A percentile compares a stretch with the other conserved stretches of the same genome.
These are phyloP conservation scores for Coemansia sp. DNA, from an alignment of 192 early-diverging fungal species.

Conservation along the genomic window DNA sequence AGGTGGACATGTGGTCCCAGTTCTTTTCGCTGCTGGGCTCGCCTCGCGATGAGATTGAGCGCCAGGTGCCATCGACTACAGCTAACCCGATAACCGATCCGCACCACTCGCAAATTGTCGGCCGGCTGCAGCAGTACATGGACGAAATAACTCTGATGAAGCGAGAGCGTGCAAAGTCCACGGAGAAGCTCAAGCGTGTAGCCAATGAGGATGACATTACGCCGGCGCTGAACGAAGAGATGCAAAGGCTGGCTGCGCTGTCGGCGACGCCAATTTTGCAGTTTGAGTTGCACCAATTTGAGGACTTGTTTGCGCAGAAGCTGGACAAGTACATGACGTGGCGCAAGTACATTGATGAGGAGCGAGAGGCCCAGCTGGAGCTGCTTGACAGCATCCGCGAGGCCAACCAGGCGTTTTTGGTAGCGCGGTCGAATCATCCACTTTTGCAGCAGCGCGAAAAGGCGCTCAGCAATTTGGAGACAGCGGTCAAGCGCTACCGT, in stretches of 20 bases:
- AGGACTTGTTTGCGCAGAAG: constrained; percentile 70
- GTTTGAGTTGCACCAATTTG: constrained; percentile 75
- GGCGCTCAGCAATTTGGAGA: constrained; percentile 74
- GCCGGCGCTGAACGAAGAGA: constrained; percentile 63
- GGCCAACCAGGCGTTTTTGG: constrained; percentile 67
- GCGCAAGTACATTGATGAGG: constrained; percentile 57
- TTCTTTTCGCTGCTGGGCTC: constrained; percentile 43
- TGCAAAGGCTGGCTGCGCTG: constrained; percentile 63
- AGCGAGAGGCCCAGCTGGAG: constrained; percentile 63
- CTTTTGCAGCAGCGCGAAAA: constrained; percentile 69
- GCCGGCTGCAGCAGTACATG: constrained; percentile 60
- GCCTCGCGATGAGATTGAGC: constrained; percentile 53
- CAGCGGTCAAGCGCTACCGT: constrained; percentile 70
- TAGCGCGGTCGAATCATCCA: constrained; percentile 59
- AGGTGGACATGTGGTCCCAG: constrained; percentile 44
- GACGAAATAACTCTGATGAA: constrained; percentile 60
- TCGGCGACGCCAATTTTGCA: constrained; percentile 60
- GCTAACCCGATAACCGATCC: constrained; percentile 57
- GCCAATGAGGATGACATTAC: constrained; percentile 80
- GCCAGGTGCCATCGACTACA: constrained; percentile 62
- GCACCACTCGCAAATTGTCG: constrained; percentile 64
- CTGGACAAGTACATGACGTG: constrained; percentile 72
- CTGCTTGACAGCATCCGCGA: constrained; percentile 61
- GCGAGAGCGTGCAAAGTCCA: constrained; percentile 58
- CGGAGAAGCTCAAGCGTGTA: constrained; percentile 67